A percentile compares a stretch with the other conserved stretches of the same genome.
These are phyloP conservation scores for Chaetomium sp. DNA, from an alignment of 2,329 filamentous ascomycete genomes.

Conservation along the genomic window DNA sequence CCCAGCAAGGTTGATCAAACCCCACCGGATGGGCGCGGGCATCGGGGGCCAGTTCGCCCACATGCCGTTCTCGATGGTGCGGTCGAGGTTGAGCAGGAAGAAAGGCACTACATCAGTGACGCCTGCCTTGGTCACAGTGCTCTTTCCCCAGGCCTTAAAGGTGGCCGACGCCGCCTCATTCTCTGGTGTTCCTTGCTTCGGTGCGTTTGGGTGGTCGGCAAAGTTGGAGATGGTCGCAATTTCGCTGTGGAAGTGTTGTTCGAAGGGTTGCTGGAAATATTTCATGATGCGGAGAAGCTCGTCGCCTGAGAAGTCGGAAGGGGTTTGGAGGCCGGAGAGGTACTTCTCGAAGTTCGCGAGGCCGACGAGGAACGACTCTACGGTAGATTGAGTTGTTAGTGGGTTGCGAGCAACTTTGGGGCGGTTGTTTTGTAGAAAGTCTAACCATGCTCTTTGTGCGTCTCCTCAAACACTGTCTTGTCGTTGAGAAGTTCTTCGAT, in stretches of 20 bases:
- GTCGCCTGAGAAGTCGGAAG: constrained; percentile 48
- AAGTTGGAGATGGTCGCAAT: constrained; percentile 55
- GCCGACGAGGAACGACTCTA: constrained; percentile 54
- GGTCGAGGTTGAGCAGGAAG: constrained; percentile 65
- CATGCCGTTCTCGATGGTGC: constrained; percentile 58
- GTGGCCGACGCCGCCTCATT: constrained; percentile 50
- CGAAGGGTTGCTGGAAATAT: constrained; percentile 54
- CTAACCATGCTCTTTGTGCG: constrained; percentile 58
- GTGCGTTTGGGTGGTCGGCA: constrained; percentile 53
- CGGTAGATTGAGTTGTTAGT: neutral
- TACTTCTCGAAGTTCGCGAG: constrained; percentile 56
- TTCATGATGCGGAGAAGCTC: constrained; percentile 54
- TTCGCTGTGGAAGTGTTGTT: constrained; percentile 58
- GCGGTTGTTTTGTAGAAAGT: neutral
- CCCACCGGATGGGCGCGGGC: constrained; percentile 61
- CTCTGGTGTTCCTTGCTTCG: constrained; percentile 49
- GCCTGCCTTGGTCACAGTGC: constrained; percentile 63
- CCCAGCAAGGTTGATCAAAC: constrained; percentile 59
- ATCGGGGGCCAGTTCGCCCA: constrained; percentile 68
- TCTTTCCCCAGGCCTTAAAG: constrained; percentile 65
- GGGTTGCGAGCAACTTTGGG: neutral
- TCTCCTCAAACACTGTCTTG: constrained; percentile 54
- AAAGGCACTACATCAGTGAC: constrained; percentile 64
- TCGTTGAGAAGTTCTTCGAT: constrained; percentile 55
- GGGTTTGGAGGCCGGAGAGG: constrained; percentile 47